These are phyloP conservation scores for Torulaspora globosa DNA, from an alignment of 1,139 yeast genomes.

Conservation along the genomic window DNA sequence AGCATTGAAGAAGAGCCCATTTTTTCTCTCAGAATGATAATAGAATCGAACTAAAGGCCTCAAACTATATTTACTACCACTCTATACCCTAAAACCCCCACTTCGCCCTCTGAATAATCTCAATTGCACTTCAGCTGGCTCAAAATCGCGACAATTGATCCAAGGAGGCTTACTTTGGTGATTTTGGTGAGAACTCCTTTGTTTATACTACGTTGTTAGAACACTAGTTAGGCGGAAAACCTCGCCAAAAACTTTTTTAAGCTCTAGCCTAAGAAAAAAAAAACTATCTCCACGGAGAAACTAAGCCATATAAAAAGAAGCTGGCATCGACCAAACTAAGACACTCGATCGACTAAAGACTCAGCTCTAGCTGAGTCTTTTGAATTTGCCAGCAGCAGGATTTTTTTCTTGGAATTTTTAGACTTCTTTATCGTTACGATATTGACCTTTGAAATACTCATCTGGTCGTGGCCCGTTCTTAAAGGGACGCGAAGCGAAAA, in stretches of 20 bases:
- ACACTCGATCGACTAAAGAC: background rate
- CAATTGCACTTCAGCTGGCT: background rate
- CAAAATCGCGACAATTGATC: background rate
- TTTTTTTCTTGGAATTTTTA: background rate
- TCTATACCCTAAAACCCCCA: background rate
- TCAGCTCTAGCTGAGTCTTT: background rate
- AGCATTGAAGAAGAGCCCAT: conserved; percentile 26
- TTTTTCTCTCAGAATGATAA: background rate
- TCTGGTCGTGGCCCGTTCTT: background rate
- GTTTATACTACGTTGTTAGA: background rate
- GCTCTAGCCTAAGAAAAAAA: conserved; percentile 1
- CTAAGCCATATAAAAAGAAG: background rate
- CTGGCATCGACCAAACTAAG: background rate
- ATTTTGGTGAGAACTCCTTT: background rate
- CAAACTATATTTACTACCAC: background rate
- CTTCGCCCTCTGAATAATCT: background rate
- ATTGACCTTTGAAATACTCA: background rate
- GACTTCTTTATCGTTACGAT: background rate
- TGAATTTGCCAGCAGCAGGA: background rate
- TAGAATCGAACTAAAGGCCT: conserved; percentile 1
- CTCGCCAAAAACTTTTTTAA: conserved; percentile 5
- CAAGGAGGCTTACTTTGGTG: background rate
- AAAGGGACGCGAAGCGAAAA: too few relatives aligned
- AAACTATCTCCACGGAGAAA: conserved; percentile 4
- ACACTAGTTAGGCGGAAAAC: background rate